Percentiles rank a stretch among this genome's conserved stretches.
phyloP scores from a whole-genome alignment of 306 rosid species.

The Dryas octopetala region DNA sequence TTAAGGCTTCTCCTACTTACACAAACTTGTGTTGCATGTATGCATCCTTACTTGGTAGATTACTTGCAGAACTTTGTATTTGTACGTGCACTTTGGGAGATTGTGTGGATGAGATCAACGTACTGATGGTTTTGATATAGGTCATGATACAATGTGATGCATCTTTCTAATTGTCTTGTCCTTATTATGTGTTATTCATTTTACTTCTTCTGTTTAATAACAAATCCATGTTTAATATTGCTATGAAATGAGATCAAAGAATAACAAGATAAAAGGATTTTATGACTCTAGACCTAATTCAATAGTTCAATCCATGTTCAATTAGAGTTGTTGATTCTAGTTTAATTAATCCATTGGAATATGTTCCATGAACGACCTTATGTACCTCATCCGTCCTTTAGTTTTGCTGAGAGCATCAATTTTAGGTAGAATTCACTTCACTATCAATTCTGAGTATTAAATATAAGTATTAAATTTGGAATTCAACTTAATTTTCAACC shows the following conservation, averaged over 20 bases:
- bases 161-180: not conserved
- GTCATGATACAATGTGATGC: not conserved
- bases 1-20: slow-evolving; percentile 20
- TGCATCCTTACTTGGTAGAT: not conserved
- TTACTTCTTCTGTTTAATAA: not conserved
- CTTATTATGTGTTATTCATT: not conserved
- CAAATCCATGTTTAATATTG: not conserved
- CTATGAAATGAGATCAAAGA: not conserved
- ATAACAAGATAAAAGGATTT: too few species aligned
- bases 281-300: not conserved
- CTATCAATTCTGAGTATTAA: too few species aligned
- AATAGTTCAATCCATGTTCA: too few species aligned
- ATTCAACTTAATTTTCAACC: too few species aligned
- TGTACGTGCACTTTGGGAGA: not conserved
- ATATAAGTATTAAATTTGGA: too few species aligned
- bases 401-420: not conserved
- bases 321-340: too few species aligned
- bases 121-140: not conserved
- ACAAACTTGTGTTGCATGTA: slow-evolving; percentile 22
- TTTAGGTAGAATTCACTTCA: not conserved
- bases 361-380: too few species aligned
- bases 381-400: too few species aligned
- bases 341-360: too few species aligned
- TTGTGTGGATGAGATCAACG: not conserved
- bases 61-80: not conserved